These are phyloP conservation scores for Epichloe elymi DNA, from an alignment of 2,329 filamentous ascomycete genomes.

Conservation along the genomic window DNA sequence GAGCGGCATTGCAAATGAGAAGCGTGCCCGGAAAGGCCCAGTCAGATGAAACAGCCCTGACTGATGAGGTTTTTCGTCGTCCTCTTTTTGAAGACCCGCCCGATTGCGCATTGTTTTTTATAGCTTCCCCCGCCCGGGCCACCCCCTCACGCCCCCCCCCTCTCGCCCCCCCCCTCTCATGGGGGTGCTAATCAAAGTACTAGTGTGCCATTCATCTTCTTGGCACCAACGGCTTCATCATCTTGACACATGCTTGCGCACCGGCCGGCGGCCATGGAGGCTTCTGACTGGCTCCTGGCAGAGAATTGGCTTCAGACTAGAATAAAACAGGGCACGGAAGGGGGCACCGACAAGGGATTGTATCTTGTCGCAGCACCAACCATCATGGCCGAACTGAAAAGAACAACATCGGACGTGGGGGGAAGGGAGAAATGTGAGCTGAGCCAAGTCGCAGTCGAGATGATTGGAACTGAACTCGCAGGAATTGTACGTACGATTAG, in stretches of 20 bases:
- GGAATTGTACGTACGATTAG: no score
- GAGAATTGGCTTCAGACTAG: slow-evolving; percentile 1
- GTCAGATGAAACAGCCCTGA: no score
- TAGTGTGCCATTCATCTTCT: neutral
- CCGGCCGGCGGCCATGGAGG: neutral
- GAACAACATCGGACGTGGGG: neutral
- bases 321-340: neutral
- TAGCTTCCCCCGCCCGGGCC: no score
- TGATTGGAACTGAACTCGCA: no score
- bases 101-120: no score
- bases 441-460: no score
- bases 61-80: no score
- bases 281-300: neutral
- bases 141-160: neutral
- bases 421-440: no score
- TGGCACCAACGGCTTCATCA: neutral
- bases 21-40: no score
- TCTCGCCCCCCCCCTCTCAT: neutral
- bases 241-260: neutral
- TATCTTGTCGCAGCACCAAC: neutral
- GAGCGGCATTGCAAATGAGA: no score
- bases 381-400: neutral
- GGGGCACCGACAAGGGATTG: neutral
- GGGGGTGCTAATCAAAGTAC: neutral
- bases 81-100: no score